Evolutionary conservation across 225 moss, liverwort and hornwort species (phyloP), one percentile per base, ranked within the genome.

Genomic region (Sphagnum tenellum): DNA sequence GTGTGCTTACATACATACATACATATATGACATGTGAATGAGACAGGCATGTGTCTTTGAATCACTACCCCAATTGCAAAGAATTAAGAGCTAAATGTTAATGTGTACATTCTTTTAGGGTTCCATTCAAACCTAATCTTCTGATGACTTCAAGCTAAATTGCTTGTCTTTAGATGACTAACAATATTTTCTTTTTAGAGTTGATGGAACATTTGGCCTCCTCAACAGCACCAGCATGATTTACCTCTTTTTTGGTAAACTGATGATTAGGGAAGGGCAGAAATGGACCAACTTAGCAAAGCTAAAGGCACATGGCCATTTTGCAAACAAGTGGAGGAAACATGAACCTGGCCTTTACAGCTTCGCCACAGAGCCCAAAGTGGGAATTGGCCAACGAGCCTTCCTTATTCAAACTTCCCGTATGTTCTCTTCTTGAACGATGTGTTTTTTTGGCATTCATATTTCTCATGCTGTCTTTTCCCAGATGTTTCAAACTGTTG

Each of bases 351-450:
- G 88, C 3, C 61, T 95, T 64, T 92, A 86, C 45, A 84, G 80
- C 54, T 64, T 95, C 47, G 74, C 72, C 62, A 95, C 92, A 46
- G 86, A 60, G 69, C 95, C 92, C 12, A 86, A 69, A 71, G 69
- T 92, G 2, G 95, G 80, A 44, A 89, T 95, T 10, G 95, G 95
- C 60, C 95, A 95, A 75, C 92, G 95, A 4, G 89, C 88, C 7
- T 84, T 95, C 56, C 77, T 95, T 12, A 13, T 95, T 46, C 89
- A 85, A 64, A 95, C 89, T 56, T 51, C 88, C 44, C 75, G 95
- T 95, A 84, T 64, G 45, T 3, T 3, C n/a, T 54, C 46, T 44
- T 57, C 13, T 54, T 45, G 29, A 29, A 29, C 29, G 29, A 29
- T 29, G 29, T 29, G 29, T 29, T 29, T 29, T 29, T 29, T 29